These are phyloP conservation scores for Cryptococcus sp. DNA, from an alignment of 1,284 basidiomycete species.

Conservation along the genomic window DNA sequence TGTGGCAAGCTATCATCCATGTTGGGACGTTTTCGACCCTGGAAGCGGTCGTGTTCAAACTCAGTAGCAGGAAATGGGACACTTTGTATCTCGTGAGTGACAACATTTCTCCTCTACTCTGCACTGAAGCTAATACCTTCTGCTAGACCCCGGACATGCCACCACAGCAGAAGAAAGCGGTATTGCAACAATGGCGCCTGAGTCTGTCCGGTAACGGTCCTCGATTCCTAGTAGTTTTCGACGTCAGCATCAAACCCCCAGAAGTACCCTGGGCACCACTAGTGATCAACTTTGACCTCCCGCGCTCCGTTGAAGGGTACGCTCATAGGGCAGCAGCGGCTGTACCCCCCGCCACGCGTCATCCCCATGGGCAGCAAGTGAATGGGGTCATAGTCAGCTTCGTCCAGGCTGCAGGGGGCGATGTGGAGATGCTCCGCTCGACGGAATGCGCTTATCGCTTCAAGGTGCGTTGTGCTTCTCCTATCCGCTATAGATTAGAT, in stretches of 20 bases:
- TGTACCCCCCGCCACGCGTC: slow-evolving; percentile 58
- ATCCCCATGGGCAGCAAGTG: slow-evolving; percentile 56
- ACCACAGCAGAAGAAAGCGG: slow-evolving; percentile 64
- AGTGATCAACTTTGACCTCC: slow-evolving; percentile 92
- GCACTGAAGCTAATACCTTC: background rate
- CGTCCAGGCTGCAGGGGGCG: slow-evolving; percentile 92
- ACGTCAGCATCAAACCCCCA: slow-evolving; percentile 82
- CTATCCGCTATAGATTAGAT: background rate
- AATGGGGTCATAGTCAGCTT: slow-evolving; percentile 80
- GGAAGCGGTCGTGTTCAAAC: slow-evolving; percentile 76
- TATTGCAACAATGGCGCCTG: slow-evolving; percentile 60
- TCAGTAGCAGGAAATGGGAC: slow-evolving; percentile 81
- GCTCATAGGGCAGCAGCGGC: slow-evolving; percentile 63
- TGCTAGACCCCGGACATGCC: slow-evolving; percentile 63
- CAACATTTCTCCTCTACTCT: background rate
- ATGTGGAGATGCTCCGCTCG: slow-evolving; percentile 94
- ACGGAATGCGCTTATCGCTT: slow-evolving; percentile 97
- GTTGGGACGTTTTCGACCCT: slow-evolving; percentile 82
- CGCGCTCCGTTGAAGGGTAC: slow-evolving; percentile 93
- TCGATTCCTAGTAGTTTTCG: slow-evolving; percentile 81
- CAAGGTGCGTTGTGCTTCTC: slow-evolving; percentile 43
- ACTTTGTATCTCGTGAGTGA: slow-evolving; percentile 73
- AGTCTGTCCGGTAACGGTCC: slow-evolving; percentile 44
- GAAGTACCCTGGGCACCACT: slow-evolving; percentile 88
- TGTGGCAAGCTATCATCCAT: slow-evolving; percentile 79